Evolutionary conservation across 176 grass and related monocot species (phyloP).

Genomic region (Rhipidocladum racemiflorum): DNA sequence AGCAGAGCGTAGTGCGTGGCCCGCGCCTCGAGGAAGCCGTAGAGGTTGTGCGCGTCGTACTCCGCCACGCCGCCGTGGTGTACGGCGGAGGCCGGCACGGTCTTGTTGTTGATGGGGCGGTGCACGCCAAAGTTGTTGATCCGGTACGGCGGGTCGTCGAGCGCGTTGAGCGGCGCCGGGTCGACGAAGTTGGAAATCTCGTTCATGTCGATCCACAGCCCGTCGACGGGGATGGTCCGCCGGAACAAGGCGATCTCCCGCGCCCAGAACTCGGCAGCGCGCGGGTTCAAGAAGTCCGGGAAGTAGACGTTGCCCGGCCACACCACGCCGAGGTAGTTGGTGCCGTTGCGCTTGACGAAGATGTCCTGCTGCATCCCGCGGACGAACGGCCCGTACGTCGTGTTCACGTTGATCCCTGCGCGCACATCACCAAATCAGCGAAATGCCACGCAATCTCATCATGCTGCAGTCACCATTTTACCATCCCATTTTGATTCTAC

Average conservation of each 20-base stretch:
- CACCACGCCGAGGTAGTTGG: constrained; percentile 60
- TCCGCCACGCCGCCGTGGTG: constrained; percentile 63
- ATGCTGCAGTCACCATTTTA: background rate
- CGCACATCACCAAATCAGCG: background rate
- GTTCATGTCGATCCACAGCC: constrained; percentile 96
- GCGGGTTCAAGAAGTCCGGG: constrained; percentile 79
- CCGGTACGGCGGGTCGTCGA: constrained; percentile 72
- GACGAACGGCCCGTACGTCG: constrained; percentile 51
- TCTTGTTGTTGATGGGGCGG: constrained; percentile 55
- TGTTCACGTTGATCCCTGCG: constrained; percentile 63
- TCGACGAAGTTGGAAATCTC: constrained; percentile 75
- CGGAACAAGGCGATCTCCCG: constrained; percentile 63
- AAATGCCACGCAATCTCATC: background rate
- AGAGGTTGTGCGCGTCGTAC: constrained; percentile 86
- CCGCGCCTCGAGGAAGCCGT: constrained; percentile 60
- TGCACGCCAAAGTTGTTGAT: constrained; percentile 69
- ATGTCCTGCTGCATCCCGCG: constrained; percentile 58
- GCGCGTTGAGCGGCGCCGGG: constrained; percentile 35
- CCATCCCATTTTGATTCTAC: background rate
- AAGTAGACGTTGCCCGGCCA: constrained; percentile 85
- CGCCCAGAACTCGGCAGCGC: constrained; percentile 56
- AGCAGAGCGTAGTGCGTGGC: constrained; percentile 58
- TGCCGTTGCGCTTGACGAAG: constrained; percentile 70
- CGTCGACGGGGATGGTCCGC: constrained; percentile 68
- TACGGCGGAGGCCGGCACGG: constrained; percentile 56